A percentile compares a stretch with the other conserved stretches of the same genome.
These are phyloP conservation scores for Aspergillus sp. DNA, from an alignment of 2,329 filamentous ascomycete species.

Conservation along the genomic window DNA sequence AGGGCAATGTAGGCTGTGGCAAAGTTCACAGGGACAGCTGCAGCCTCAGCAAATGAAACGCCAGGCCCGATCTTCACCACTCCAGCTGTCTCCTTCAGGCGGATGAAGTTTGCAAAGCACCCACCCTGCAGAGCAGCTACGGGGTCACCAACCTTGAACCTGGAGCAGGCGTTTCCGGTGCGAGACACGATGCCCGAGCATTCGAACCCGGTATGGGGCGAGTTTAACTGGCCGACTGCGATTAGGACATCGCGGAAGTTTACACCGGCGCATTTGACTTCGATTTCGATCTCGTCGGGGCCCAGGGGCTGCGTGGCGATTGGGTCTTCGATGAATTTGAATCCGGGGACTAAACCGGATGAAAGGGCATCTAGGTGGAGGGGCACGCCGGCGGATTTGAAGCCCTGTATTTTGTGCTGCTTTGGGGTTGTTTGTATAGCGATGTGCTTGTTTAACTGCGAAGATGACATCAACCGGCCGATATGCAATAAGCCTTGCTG, in stretches of 20 bases:
- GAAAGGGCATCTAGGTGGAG: neutral
- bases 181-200: neutral
- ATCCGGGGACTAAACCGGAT: neutral
- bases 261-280: neutral
- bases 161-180: neutral
- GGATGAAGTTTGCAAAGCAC: neutral
- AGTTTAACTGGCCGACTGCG: neutral
- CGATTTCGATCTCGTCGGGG: neutral
- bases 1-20: neutral
- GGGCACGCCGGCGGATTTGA: neutral
- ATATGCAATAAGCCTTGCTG: neutral
- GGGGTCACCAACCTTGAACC: neutral
- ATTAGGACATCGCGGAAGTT: conserved; percentile 5
- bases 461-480: neutral
- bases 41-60: neutral
- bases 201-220: neutral
- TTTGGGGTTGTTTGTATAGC: neutral
- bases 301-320: neutral
- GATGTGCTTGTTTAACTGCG: neutral
- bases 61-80: neutral
- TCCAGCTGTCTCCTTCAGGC: neutral
- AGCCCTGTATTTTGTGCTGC: neutral
- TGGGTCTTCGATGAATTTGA: neutral
- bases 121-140: neutral
- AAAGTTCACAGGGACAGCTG: neutral